A percentile compares a stretch with the other conserved stretches of the same genome.
Evolutionary conservation across 805 yeast species (phyloP).

Genomic region (Wickerhamiella sergipiensis): DNA sequence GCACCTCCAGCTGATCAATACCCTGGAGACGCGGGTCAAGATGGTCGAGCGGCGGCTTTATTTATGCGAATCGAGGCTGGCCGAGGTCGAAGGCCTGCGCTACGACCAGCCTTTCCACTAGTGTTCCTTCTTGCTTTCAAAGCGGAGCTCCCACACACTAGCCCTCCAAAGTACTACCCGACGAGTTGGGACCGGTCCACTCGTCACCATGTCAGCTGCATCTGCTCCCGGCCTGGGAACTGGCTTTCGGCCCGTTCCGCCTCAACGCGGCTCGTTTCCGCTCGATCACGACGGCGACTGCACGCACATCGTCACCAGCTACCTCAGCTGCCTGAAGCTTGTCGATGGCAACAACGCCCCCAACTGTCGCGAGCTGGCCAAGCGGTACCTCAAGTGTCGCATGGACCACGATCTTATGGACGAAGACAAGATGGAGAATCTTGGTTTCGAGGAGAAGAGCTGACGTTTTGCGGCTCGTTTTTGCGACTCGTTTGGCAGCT

Average conservation of each 20-base stretch:
- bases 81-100: constrained; percentile 21
- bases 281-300: constrained; percentile 84
- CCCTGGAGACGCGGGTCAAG: constrained; percentile 20
- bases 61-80: constrained; percentile 6
- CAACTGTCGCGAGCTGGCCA: constrained; percentile 79
- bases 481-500: no score
- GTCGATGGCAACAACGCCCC: constrained; percentile 77
- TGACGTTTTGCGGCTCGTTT: no score
- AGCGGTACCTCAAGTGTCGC: constrained; percentile 67
- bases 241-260: constrained; percentile 59
- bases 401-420: constrained; percentile 70
- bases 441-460: constrained; percentile 29
- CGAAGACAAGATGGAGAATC: constrained; percentile 41
- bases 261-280: constrained; percentile 94
- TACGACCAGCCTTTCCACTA: constrained; percentile 2
- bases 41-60: constrained; percentile 20
- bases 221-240: constrained; percentile 21
- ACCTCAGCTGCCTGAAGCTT: constrained; percentile 62
- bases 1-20: background rate
- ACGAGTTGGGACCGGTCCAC: no score
- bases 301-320: constrained; percentile 55
- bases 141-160: background rate
- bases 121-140: background rate
- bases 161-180: no score
- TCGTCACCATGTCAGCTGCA: constrained; percentile 20